A percentile compares a stretch with the other conserved stretches of the same genome.
These are phyloP conservation scores for Fomitopsis palustris DNA, from an alignment of 1,284 basidiomycete species.

Conservation along the genomic window DNA sequence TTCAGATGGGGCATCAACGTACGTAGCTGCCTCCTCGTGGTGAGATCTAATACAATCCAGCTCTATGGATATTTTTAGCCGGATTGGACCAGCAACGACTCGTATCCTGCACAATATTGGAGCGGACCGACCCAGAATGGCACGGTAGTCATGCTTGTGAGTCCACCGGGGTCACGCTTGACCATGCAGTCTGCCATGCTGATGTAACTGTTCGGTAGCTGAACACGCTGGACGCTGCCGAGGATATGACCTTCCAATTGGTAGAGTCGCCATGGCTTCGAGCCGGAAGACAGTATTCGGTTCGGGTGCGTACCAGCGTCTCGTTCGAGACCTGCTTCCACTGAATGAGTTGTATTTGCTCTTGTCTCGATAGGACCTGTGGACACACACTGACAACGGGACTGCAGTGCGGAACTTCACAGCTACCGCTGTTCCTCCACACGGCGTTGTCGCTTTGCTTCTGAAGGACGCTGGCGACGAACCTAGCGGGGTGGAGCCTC, in stretches of 20 bases:
- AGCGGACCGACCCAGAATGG: conserved; percentile 43
- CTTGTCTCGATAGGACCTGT: conserved; percentile 45
- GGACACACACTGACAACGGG: conserved; percentile 63
- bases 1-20: conserved; percentile 64
- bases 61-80: conserved; percentile 25
- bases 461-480: conserved; percentile 62
- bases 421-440: conserved; percentile 50
- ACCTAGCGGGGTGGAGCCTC: conserved; percentile 39
- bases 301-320: conserved; percentile 40
- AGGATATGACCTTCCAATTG: conserved; percentile 55
- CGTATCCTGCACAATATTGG: conserved; percentile 48
- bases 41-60: too few species aligned
- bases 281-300: conserved; percentile 55
- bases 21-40: conserved; percentile 8
- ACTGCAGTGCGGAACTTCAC: conserved; percentile 64
- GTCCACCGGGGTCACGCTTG: conserved; percentile 4
- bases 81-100: conserved; percentile 41
- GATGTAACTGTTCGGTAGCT: conserved; percentile 17
- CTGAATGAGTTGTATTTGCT: too few species aligned
- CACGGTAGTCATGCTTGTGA: conserved; percentile 37
- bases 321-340: too few species aligned
- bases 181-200: not conserved
- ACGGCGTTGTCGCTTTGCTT: conserved; percentile 64
- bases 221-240: conserved; percentile 43
- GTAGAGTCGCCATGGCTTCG: conserved; percentile 68